These are phyloP conservation scores for Apiosordaria backusii DNA, from an alignment of 495 filamentous ascomycete species.

Conservation along the genomic window DNA sequence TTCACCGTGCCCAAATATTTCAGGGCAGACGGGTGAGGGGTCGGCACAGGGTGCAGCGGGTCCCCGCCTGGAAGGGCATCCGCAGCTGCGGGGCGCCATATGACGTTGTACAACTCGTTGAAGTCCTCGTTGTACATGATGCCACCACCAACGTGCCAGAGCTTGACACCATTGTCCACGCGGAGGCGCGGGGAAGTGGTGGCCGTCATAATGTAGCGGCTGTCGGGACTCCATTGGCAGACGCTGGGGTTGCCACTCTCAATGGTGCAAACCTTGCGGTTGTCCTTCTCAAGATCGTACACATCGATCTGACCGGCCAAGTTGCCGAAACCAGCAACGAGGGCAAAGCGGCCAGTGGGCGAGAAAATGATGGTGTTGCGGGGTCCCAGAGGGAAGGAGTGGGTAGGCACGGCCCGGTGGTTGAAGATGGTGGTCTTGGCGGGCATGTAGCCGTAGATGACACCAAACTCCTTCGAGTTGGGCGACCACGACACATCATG, in stretches of 20 bases:
- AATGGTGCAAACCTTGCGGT: constrained; percentile 84
- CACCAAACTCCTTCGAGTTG: constrained; percentile 93
- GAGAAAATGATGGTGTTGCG: constrained; percentile 96
- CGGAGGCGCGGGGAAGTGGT: constrained; percentile 91
- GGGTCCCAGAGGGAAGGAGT: constrained; percentile 78
- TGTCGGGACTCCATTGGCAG: constrained; percentile 95
- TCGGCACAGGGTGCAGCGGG: constrained; percentile 71
- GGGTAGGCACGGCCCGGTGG: constrained; percentile 69
- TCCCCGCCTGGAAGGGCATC: constrained; percentile 61
- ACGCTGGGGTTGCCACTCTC: constrained; percentile 93
- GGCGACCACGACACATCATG: constrained; percentile 98
- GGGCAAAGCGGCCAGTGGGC: constrained; percentile 84
- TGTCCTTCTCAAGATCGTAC: constrained; percentile 91
- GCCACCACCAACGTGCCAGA: constrained; percentile 89
- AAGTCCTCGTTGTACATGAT: constrained; percentile 95
- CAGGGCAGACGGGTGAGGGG: constrained; percentile 78
- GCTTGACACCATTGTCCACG: constrained; percentile 92
- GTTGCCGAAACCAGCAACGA: constrained; percentile 96
- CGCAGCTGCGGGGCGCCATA: constrained; percentile 74
- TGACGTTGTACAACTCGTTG: constrained; percentile 87
- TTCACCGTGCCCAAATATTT: constrained; percentile 81
- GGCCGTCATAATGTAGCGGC: constrained; percentile 89
- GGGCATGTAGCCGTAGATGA: constrained; percentile 96
- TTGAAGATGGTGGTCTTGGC: constrained; percentile 98
- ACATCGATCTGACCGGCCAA: constrained; percentile 96